Conservation (phyloP, 1,284 basidiomycete species). For the Coniferiporia weirii region DNA sequence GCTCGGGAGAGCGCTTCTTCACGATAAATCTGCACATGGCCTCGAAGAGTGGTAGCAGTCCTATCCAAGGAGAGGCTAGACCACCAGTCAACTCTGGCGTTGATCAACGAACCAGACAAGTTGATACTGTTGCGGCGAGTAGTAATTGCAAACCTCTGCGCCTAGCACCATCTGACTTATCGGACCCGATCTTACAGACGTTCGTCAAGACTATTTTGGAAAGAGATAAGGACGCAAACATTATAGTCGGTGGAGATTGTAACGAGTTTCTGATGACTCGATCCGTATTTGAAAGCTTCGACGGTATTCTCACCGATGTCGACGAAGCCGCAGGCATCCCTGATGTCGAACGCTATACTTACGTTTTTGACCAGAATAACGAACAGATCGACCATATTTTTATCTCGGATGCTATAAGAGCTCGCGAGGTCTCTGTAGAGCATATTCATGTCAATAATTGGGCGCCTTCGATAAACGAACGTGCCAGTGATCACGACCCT, state of each 20-base stretch:
- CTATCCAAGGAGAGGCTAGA: conserved; percentile 52
- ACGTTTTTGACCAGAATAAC: conserved; percentile 55
- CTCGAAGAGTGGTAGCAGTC: conserved; percentile 54
- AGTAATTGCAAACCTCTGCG: neutral
- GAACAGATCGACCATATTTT: conserved; percentile 58
- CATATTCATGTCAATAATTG: conserved; percentile 61
- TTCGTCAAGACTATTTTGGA: conserved; percentile 46
- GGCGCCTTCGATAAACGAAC: conserved; percentile 36
- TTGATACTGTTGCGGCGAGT: conserved; percentile 42
- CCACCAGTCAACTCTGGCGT: conserved; percentile 54
- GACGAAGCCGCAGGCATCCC: conserved; percentile 45
- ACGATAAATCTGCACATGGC: conserved; percentile 59
- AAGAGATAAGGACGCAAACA: conserved; percentile 41
- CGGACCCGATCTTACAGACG: conserved; percentile 28
- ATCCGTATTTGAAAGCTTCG: conserved; percentile 45
- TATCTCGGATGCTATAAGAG: conserved; percentile 42
- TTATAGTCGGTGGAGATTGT: conserved; percentile 58
- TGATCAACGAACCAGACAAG: conserved; percentile 45
- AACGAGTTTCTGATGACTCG: conserved; percentile 56
- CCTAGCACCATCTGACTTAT: neutral
- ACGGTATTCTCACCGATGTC: conserved; percentile 40
- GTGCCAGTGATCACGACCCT: conserved; percentile 58
- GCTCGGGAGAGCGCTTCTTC: conserved; percentile 42
- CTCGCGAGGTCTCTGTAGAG: conserved; percentile 40
- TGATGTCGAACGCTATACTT: conserved; percentile 53